A percentile compares a stretch with the other conserved stretches of the same genome.
Conservation (phyloP, 208 protist genomes). For the Wallacemonas sp. region DNA sequence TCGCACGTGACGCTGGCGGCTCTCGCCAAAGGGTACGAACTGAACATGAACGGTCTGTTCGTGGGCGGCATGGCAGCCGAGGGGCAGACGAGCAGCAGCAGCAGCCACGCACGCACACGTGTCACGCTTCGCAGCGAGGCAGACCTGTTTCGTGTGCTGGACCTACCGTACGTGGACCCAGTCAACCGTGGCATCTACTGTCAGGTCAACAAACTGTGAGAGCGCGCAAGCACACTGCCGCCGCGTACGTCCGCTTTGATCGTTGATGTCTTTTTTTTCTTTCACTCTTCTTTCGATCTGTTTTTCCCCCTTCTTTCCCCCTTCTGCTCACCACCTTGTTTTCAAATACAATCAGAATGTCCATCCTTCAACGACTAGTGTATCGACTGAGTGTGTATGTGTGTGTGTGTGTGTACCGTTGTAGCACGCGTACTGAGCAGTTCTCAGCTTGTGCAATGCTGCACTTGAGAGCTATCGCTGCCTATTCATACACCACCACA, state of each 20-base stretch:
- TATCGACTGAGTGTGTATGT: too few relatives aligned
- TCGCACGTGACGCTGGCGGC: conserved; percentile 55
- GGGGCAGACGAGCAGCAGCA: neutral
- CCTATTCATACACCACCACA: too few relatives aligned
- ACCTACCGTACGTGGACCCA: conserved; percentile 63
- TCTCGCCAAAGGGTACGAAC: conserved; percentile 41
- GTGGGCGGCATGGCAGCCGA: neutral
- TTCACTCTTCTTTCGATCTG: conserved; percentile 14
- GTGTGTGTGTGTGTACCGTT: too few relatives aligned
- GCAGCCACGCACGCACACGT: conserved; percentile 9
- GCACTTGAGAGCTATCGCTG: too few relatives aligned
- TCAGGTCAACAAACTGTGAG: conserved; percentile 28
- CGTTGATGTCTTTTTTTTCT: conserved; percentile 19
- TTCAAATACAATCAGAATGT: too few relatives aligned
- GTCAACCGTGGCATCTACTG: conserved; percentile 68
- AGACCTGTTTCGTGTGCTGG: conserved; percentile 47
- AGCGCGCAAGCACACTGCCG: too few relatives aligned
- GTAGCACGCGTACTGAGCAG: too few relatives aligned
- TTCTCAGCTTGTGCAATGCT: too few relatives aligned
- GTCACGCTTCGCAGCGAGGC: conserved; percentile 41
- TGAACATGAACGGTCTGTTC: conserved; percentile 63
- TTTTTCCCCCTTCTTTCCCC: neutral
- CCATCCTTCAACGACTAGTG: too few relatives aligned
- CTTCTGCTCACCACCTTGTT: too few relatives aligned
- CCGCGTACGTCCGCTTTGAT: neutral